These are phyloP conservation scores for Breviolum minutum DNA, from an alignment of 73 alveolate species.

Conservation along the genomic window DNA sequence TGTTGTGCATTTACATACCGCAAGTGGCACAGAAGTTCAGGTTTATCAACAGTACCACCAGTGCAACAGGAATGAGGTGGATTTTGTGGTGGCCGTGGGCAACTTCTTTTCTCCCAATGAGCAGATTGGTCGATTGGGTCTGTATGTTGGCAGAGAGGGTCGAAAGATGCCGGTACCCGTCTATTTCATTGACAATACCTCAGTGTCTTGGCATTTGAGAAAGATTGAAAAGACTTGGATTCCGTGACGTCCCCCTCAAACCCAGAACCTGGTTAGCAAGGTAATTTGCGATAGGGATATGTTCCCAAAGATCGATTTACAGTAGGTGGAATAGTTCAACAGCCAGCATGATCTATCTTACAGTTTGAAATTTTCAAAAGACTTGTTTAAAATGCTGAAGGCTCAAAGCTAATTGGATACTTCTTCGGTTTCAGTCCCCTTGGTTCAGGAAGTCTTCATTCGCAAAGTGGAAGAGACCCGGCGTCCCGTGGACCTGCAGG, in stretches of 20 bases:
- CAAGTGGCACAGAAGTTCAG: too few species aligned
- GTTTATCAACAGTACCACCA: background rate
- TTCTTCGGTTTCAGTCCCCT: background rate
- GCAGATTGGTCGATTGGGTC: constrained; percentile 36
- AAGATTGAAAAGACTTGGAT: too few species aligned
- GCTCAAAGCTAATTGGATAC: too few species aligned
- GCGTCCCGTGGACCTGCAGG: background rate
- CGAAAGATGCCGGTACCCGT: constrained; percentile 78
- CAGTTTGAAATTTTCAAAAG: too few species aligned
- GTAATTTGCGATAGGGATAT: too few species aligned
- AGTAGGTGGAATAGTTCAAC: too few species aligned
- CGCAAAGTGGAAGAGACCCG: background rate
- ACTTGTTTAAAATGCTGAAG: too few species aligned
- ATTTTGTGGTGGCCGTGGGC: constrained; percentile 65
- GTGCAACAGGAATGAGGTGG: constrained; percentile 39
- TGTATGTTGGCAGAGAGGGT: constrained; percentile 48
- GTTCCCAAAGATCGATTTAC: too few species aligned
- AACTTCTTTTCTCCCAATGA: constrained; percentile 47
- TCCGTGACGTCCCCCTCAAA: too few species aligned
- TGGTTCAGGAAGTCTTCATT: constrained; percentile 12
- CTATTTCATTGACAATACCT: constrained; percentile 41
- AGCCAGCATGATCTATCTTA: too few species aligned
- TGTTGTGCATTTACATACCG: too few species aligned
- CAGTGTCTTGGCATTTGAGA: background rate
- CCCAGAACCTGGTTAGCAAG: too few species aligned